Percentiles rank a stretch among this genome's conserved stretches.
These are phyloP conservation scores for Penicillium decumbens DNA, from an alignment of 2,329 filamentous ascomycete species.

Conservation along the genomic window DNA sequence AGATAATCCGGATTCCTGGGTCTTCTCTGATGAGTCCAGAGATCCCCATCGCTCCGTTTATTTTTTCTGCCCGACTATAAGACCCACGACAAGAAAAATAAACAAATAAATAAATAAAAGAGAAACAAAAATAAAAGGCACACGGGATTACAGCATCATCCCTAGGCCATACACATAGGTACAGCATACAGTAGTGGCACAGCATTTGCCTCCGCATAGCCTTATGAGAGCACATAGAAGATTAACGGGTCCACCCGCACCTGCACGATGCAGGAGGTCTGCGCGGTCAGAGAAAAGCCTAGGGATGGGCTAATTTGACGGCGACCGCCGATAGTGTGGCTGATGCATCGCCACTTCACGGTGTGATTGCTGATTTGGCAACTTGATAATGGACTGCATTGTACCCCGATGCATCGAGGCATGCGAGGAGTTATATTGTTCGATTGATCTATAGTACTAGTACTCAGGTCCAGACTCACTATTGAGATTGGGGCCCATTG, in stretches of 20 bases:
- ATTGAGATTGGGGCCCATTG: constrained; percentile 3
- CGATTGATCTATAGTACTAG: not conserved
- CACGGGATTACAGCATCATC: not conserved
- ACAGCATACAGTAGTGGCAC: not conserved
- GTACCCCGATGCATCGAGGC: not conserved
- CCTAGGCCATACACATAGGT: not conserved
- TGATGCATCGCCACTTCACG: not conserved
- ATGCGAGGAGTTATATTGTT: not conserved
- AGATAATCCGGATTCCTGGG: constrained; percentile 4
- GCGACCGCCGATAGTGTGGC: not conserved
- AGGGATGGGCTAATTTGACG: not conserved
- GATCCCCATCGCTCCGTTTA: not conserved
- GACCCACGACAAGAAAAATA: not conserved
- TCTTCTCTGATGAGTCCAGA: not conserved
- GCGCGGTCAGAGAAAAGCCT: constrained; percentile 6
- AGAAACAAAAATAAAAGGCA: too few relatives aligned
- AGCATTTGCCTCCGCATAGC: too few relatives aligned
- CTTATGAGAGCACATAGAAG: not conserved
- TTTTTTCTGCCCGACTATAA: not conserved
- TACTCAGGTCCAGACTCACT: not conserved
- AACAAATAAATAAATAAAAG: not conserved
- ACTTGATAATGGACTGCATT: not conserved
- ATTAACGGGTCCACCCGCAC: not conserved
- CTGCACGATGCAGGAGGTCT: constrained; percentile 8
- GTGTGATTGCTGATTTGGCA: not conserved